Percentiles rank a stretch among this genome's conserved stretches.
phyloP scores from a whole-genome alignment of 2,329 filamentous ascomycete genomes.

The Esteya vermicola region DNA sequence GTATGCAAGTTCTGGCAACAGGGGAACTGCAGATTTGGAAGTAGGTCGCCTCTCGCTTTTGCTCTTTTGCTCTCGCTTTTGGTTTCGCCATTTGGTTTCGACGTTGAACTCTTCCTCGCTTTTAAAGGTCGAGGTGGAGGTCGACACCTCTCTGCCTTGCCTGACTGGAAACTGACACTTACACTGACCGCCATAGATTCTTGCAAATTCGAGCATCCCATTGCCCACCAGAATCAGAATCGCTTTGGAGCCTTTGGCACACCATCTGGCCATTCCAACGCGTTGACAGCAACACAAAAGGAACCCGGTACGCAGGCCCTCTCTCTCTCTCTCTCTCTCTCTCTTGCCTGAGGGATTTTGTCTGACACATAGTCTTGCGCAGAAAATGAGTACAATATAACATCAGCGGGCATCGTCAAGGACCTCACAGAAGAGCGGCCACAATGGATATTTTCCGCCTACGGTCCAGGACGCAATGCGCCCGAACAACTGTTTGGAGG shows the following conservation, averaged over 20 bases:
- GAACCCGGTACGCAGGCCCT: background rate
- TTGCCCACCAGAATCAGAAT: slow-evolving; percentile 29
- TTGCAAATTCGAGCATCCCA: slow-evolving; percentile 40
- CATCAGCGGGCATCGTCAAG: slow-evolving; percentile 41
- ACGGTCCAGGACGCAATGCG: slow-evolving; percentile 62
- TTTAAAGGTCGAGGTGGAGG: no score
- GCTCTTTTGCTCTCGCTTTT: background rate
- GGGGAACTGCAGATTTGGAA: slow-evolving; percentile 36
- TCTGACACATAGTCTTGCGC: slow-evolving; percentile 3
- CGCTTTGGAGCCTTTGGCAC: slow-evolving; percentile 34
- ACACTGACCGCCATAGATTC: no score
- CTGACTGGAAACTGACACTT: no score
- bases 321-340: background rate
- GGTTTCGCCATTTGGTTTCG: slow-evolving; percentile 1
- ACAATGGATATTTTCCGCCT: slow-evolving; percentile 75
- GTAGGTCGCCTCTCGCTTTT: slow-evolving; percentile 16
- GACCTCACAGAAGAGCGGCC: slow-evolving; percentile 62
- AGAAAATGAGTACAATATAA: slow-evolving; percentile 33
- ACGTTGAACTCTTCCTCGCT: no score
- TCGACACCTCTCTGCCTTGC: background rate
- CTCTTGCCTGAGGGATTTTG: background rate
- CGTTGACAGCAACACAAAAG: background rate
- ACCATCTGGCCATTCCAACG: background rate
- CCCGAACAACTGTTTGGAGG: slow-evolving; percentile 79
- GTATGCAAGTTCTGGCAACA: slow-evolving; percentile 35